A percentile compares a stretch with the other conserved stretches of the same genome.
phyloP scores from a whole-genome alignment of 192 early-diverging fungal species.

The Coemansia sp. region DNA sequence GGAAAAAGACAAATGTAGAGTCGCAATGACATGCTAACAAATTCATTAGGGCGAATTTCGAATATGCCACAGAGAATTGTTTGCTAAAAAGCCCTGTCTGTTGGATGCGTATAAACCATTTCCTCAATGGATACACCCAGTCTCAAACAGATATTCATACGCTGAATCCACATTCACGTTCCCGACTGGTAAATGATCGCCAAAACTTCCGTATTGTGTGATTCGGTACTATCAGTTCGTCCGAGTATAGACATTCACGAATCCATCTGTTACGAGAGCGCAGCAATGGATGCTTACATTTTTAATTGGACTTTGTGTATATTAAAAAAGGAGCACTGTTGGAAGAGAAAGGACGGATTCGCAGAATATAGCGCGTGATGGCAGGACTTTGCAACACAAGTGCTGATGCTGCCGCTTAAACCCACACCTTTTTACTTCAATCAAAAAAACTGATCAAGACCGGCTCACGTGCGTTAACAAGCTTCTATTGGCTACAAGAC shows the following conservation, averaged over 20 bases:
- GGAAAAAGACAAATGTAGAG: no score
- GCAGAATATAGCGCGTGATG: neutral
- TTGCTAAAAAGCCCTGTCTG: neutral
- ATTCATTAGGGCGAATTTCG: neutral
- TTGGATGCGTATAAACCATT: neutral
- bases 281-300: constrained; percentile 23
- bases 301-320: constrained; percentile 9
- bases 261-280: neutral
- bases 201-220: neutral
- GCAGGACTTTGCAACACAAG: neutral
- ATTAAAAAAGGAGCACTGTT: constrained; percentile 5
- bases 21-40: no score
- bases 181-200: neutral
- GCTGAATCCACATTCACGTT: neutral
- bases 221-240: neutral
- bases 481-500: neutral
- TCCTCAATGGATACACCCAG: constrained; percentile 7
- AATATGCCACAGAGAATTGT: neutral
- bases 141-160: neutral
- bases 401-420: no score
- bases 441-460: neutral
- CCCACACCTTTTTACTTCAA: no score
- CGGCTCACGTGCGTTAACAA: neutral
- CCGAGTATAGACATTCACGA: neutral
- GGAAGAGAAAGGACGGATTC: constrained; percentile 10